A percentile compares a stretch with the other conserved stretches of the same genome.
Evolutionary conservation across 2,329 filamentous ascomycete genomes (phyloP).

Genomic region (Apiospora saccharicola): DNA sequence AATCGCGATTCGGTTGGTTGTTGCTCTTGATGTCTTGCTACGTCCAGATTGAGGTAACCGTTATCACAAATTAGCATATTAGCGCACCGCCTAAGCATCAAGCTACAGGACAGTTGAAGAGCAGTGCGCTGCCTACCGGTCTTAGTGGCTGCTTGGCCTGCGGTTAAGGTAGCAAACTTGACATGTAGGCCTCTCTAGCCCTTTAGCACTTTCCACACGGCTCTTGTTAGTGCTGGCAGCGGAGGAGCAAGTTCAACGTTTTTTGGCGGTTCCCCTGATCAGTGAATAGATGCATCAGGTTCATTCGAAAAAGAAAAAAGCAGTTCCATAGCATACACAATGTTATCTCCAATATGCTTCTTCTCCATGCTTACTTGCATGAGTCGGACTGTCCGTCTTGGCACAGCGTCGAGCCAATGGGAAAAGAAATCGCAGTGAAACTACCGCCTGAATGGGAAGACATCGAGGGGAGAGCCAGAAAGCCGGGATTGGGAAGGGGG

Average conservation of each 20-base stretch:
- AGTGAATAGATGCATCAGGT: background rate
- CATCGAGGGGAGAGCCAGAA: conserved; percentile 7
- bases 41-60: background rate
- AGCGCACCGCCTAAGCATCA: background rate
- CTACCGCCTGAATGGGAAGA: conserved; percentile 2
- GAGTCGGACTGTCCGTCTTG: conserved; percentile 16
- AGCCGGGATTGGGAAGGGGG: conserved; percentile 4
- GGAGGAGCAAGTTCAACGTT: background rate
- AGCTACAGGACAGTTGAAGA: background rate
- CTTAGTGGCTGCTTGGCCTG: conserved; percentile 6
- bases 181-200: background rate
- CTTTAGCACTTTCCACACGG: background rate
- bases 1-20: background rate
- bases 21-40: background rate
- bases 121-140: background rate
- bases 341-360: background rate
- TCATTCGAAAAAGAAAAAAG: background rate
- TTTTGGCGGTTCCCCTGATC: background rate
- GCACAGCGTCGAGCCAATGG: background rate
- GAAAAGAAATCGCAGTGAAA: background rate
- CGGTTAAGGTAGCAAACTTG: background rate
- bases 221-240: background rate
- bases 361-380: background rate
- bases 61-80: background rate
- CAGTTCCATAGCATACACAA: background rate